Base-by-base conservation (phyloP, 2,329 filamentous ascomycete genomes). In the Verticillium isaacii region DNA sequence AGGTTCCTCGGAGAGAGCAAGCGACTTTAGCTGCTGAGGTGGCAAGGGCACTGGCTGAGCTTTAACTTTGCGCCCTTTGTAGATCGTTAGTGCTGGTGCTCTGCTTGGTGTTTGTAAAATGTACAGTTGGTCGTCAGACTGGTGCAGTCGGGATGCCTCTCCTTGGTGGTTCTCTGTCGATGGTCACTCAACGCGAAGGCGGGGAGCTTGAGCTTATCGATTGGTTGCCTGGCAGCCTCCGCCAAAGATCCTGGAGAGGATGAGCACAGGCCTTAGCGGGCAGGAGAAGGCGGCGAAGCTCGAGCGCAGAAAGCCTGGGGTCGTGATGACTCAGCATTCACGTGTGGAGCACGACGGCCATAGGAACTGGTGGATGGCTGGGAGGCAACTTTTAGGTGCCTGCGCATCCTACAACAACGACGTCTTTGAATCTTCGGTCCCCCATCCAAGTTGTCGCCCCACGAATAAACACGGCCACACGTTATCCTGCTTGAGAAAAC, bases 141-240 rank as follows among this genome's bases (percentile, higher is more conserved):
- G 60, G 50, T 59, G 50, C 56, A 37, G 50, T 57, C 60, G 37
- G 59, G 50, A 56, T 57, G 56, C 23, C 45, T n/a, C 12, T 52
- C 23, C 19, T 19, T 1, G 19, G 45, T 52, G 45, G n/a, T 52
- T 8, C 45, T 52, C n/a, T 23, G 23, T 25, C 23, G 45, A 52
- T 3, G 19, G 45, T 52, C 45, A 52, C 45, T 52, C n/a, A 25
- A 52, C 19, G 45, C 19, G 25, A 50, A 65, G 59, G 63, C 61
- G 59, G 63, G 63, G 57, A 59, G 45, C 45, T 52, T 25, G 57
- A 62, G 60, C 63, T 65, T 65, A 65, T 65, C 63, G 62, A 64
- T 65, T 64, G 60, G 63, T 25, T 52, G 45, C 19, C 45, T 23
- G 45, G 45, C 45, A 52, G 45, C 37, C 37, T 52, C 45, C 17